Conservation (phyloP, 192 early-diverging fungal genomes). For the Chytriomyces sp. region DNA sequence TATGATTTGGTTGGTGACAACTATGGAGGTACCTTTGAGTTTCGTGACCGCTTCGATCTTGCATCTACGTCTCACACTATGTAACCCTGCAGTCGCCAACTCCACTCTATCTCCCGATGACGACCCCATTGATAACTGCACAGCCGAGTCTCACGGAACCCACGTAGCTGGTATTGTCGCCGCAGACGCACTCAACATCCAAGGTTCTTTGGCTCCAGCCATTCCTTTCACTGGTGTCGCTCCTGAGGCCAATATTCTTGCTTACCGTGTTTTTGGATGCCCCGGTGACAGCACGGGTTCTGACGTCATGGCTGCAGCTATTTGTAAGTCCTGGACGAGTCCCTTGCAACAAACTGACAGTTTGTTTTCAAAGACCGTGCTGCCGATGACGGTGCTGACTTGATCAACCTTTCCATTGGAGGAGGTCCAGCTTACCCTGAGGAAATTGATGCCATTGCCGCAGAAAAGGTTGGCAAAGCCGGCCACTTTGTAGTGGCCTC, state of each 20-base stretch:
- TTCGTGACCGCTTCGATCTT: too few species aligned
- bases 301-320: slow-evolving; percentile 73
- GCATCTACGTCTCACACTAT: too few species aligned
- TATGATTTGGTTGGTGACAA: slow-evolving; percentile 49
- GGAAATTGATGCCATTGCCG: slow-evolving; percentile 63
- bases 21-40: slow-evolving; percentile 29
- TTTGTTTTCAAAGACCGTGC: too few species aligned
- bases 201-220: background rate
- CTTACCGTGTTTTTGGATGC: slow-evolving; percentile 77
- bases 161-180: slow-evolving; percentile 55
- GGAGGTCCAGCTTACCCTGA: slow-evolving; percentile 59
- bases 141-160: slow-evolving; percentile 50
- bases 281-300: slow-evolving; percentile 48
- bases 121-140: slow-evolving; percentile 54
- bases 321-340: too few species aligned
- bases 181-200: slow-evolving; percentile 36
- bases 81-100: too few species aligned
- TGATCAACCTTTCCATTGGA: slow-evolving; percentile 87
- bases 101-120: slow-evolving; percentile 32
- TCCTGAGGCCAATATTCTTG: slow-evolving; percentile 75
- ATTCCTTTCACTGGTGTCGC: slow-evolving; percentile 68
- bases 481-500: slow-evolving; percentile 58
- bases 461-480: slow-evolving; percentile 48
- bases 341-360: too few species aligned
- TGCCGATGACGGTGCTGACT: slow-evolving; percentile 67